Base-by-base conservation (phyloP, 176 grass and related monocot species). In the Areca catechu region DNA sequence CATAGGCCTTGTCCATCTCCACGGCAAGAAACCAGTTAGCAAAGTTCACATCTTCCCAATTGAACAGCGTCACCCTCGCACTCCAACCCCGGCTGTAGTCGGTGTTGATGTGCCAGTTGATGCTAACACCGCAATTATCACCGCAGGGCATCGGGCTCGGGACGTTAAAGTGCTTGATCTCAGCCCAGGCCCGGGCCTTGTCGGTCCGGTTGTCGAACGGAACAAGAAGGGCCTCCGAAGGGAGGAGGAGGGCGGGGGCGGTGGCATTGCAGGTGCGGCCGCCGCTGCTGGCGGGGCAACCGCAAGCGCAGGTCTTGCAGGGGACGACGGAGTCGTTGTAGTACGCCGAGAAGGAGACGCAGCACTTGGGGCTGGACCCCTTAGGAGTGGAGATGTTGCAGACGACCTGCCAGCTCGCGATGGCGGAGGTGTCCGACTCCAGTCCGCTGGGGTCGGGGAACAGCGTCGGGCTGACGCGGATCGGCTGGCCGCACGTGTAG, bases 1-100 rank as follows among this genome's bases (percentile, higher is more conserved):
- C 71, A 25, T 88, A 97, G 0, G 86, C 83, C 74, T 88, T 76
- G 58, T 80, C 72, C 92, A 97, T 88, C n/a, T 77, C 77, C 43
- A 91, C 83, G 51, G 92, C 92, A 0, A 84, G 54, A 48, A 91
- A 97, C 92, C 92, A 97, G 50, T 91, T 73, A 0, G 78, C 86
- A 67, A 91, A 78, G 71, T 85, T 60, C 0, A 82, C 80, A 6
- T 85, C 61, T 1, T 77, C 86, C 92, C 92, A 97, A 58, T 91
- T 97, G 72, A 97, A 97, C 74, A 97, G 68, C 61, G 92, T 91
- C 23, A 97, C 71, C 50, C 92, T 80, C 48, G 92, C 75, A 20
- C 76, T 91, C 92, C 92, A 97, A 7, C 92, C 92, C 62, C 91
- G 88, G 71, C n/a, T 79, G 75, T 88, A 91, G 74, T 97, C 78